Conservation (phyloP, 1,284 basidiomycete genomes). For the Ganoderma leucocontextum region DNA sequence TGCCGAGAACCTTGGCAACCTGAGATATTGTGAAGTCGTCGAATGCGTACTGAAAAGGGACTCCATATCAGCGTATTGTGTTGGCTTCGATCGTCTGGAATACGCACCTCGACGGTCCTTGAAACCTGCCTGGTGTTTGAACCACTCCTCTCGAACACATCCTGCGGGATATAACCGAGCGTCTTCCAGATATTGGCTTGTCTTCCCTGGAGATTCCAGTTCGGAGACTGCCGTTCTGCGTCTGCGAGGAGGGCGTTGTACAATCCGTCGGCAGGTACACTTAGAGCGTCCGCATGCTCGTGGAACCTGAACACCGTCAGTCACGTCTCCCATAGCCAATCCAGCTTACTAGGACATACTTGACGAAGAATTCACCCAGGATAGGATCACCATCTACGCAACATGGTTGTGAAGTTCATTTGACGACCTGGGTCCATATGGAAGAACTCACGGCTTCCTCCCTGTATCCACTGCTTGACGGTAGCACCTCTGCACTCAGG, state of each 20-base stretch:
- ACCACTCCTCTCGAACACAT: slow-evolving; percentile 58
- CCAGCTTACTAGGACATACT: slow-evolving; percentile 46
- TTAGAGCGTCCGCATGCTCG: slow-evolving; percentile 53
- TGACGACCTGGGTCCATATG: neutral
- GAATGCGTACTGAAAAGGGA: slow-evolving; percentile 57
- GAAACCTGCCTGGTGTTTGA: slow-evolving; percentile 69
- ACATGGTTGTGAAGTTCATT: neutral
- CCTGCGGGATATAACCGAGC: slow-evolving; percentile 58
- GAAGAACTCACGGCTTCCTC: slow-evolving; percentile 63
- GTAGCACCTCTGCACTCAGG: slow-evolving; percentile 69
- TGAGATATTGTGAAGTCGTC: slow-evolving; percentile 72
- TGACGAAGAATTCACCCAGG: slow-evolving; percentile 70
- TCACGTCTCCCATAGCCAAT: neutral
- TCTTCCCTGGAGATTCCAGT: slow-evolving; percentile 72
- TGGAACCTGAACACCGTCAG: slow-evolving; percentile 49
- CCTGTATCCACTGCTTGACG: slow-evolving; percentile 60
- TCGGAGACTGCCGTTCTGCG: slow-evolving; percentile 63
- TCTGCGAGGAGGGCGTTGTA: slow-evolving; percentile 65
- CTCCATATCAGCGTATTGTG: too few relatives aligned
- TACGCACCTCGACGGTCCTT: slow-evolving; percentile 61
- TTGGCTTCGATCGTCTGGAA: too few relatives aligned
- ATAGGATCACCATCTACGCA: slow-evolving; percentile 66
- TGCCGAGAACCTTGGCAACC: slow-evolving; percentile 62
- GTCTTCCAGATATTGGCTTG: slow-evolving; percentile 65
- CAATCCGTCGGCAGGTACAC: slow-evolving; percentile 56